Base-by-base conservation (phyloP, 2,329 filamentous ascomycete genomes). In the Aspergillus ruber region DNA sequence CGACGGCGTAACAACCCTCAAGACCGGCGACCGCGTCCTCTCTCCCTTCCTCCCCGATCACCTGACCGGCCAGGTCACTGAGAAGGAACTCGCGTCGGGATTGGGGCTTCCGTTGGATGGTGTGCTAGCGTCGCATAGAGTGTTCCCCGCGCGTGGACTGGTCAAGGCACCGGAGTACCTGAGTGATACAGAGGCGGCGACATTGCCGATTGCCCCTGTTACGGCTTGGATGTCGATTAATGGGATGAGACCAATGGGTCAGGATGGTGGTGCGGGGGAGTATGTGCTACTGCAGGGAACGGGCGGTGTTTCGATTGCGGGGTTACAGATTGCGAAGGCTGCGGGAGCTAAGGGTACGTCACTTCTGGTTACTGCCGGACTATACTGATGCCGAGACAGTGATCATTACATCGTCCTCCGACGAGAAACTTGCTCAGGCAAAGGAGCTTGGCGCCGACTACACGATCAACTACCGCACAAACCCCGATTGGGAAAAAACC, bases 11-110 rank as follows among this genome's bases (percentile, higher is more conserved):
- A 61, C 65, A 2, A 67, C 69, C 5, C 80, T 79, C 70, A 71
- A 74, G 46, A 65, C 70, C 13, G 83, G 84, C 49, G 79, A 85
- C 48, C 79, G 82, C n/a, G 84, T 88, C 35, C 74, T 85, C 47
- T 78, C 78, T 17, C 85, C 79, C 44, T 88, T 86, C 66, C 52
- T 59, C 25, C 71, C 72, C 23, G 71, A 69, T n/a, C 73, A 77
- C 57, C 66, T 82, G 45, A 75, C 73, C 3, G 83, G 82, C n/a
- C 79, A 82, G 59, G 70, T 85, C 49, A 72, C 72, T 20, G 76
- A 75, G 44, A 68, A 71, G 15, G 73, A 83, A 55, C 71, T 86
- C 63, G 67, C 66, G 0, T 74, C 71, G 3, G 81, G 82, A 0
- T 67, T 86, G 10, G 84, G 85, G 3, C 69, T 82, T 3, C 84